Base-by-base conservation (phyloP, 2,329 filamentous ascomycete genomes). In the Diplodia scrobiculata region DNA sequence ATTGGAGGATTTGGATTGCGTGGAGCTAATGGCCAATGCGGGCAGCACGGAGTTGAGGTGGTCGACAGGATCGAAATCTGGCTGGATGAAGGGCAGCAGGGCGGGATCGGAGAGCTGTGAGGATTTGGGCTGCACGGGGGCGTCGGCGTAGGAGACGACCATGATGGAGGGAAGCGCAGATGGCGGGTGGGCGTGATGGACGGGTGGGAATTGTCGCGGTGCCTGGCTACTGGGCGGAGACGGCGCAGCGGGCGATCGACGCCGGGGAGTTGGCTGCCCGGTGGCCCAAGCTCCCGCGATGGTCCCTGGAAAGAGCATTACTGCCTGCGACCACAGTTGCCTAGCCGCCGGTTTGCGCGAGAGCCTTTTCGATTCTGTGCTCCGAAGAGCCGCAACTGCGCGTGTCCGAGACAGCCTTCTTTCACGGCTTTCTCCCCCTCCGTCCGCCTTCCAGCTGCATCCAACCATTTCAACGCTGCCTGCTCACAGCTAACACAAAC, bases 31-130 rank as follows among this genome's bases (percentile, higher is more conserved):
- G 55, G 82, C 82, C 21, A 96, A 82, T 1, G 89, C 81, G 4
- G 92, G 91, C 0, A 98, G 82, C 0, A 86, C 85, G 67, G 87
- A 82, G 78, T 98, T 98, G 72, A 98, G 87, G 77, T 92, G 97
- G 55, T 90, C 87, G 69, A 89, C 90, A 3, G 93, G 85, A 76
- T 97, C 91, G 78, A 98, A 98, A 52, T 85, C 82, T 5, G 89
- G 83, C 59, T 87, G 83, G 45, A 94, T 83, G 77, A 97, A 97
- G 65, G 89, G 87, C 66, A 86, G 86, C 2, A 96, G 84, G 65
- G 87, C 86, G 13, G 88, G 84, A 73, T 96, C 92, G 68, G 89
- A 80, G 45, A 91, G 84, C 76, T 93, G 87, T 65, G 82, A 67
- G 3, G 75, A 76, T 54, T 67, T 73, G 21, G 74, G 69, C 13